Base-by-base conservation (phyloP, 257 asterid species). In the Solanum acaule region DNA sequence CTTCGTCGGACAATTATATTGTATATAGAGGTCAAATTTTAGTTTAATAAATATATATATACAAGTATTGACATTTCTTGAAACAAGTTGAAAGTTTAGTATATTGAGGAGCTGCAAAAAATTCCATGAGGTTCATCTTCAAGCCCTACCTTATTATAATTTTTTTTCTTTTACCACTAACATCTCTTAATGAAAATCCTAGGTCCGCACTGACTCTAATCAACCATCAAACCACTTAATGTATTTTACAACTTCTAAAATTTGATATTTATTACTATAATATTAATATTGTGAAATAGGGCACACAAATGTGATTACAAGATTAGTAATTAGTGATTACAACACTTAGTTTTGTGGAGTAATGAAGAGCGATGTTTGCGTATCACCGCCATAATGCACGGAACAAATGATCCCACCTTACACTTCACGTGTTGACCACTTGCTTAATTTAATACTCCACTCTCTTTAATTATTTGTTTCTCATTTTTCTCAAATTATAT, bases 321-420 rank as follows among this genome's bases (percentile, higher is more conserved):
- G 25, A 59, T 20, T 20, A 56, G 65, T 56, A 8, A 56, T 59
- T 1, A 8, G 6, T 71, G n/a, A 71, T 70, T 70, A 31, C n/a
- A 71, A 0, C 42, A 71, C 78, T 31, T 15, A 72, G 44, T 6
- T 10, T 23, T 25, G 44, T 44, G 52, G 82, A 76, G 59, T 59
- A 9, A 15, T 34, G 1, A 37, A 27, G 87, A 29, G 37, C 2
- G 70, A 70, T 87, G 73, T 33, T 31, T 79, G 29, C 10, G 14
- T 14, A 85, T 89, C 92, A 91, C 88, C 90, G 91, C 88, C 93
- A 77, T 65, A 52, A 89, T 52, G 38, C 42, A n/a, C 91, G 92
- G 91, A 79, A 65, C 14, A 56, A 83, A n/a, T n/a, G 13, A 16
- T 9, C 79, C 44, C 77, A 70, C 27, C 27, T 25, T 34, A 72